A percentile compares a stretch with the other conserved stretches of the same genome.
phyloP scores from a whole-genome alignment of 495 filamentous ascomycete species.

The Jackrogersella minutella region DNA sequence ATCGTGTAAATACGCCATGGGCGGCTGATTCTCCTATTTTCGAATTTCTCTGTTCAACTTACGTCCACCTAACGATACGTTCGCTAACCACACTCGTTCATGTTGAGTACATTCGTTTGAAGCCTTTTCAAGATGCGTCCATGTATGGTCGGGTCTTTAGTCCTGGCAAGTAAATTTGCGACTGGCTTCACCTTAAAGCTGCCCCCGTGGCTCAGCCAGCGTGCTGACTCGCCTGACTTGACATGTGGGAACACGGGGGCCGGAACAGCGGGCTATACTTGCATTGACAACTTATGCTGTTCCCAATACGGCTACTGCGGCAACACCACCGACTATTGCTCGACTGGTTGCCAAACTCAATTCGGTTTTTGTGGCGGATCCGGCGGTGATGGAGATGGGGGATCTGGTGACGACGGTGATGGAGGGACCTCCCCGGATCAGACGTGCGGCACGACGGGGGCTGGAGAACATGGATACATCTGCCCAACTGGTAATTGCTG shows the following conservation, averaged over 20 bases:
- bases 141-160: neutral
- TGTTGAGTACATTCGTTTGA: conserved; percentile 18
- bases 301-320: conserved; percentile 53
- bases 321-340: conserved; percentile 50
- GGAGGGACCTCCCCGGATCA: conserved; percentile 31
- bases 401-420: conserved; percentile 16
- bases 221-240: conserved; percentile 49
- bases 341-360: conserved; percentile 48
- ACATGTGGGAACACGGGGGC: conserved; percentile 47
- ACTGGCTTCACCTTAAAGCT: conserved; percentile 18
- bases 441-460: conserved; percentile 45
- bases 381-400: conserved; percentile 28
- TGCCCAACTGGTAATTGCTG: conserved; percentile 46
- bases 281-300: conserved; percentile 48
- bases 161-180: conserved; percentile 3
- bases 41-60: neutral
- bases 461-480: conserved; percentile 46
- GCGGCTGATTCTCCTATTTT: neutral
- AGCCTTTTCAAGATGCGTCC: conserved; percentile 15
- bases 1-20: conserved; percentile 23
- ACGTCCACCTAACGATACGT: neutral
- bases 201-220: conserved; percentile 22
- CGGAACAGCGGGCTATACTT: conserved; percentile 45
- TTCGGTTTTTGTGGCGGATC: conserved; percentile 47
- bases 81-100: conserved; percentile 24